A percentile compares a stretch with the other conserved stretches of the same genome.
Evolutionary conservation across 2,329 filamentous ascomycete genomes (phyloP).

Genomic region (Bipolaris gigantea): DNA sequence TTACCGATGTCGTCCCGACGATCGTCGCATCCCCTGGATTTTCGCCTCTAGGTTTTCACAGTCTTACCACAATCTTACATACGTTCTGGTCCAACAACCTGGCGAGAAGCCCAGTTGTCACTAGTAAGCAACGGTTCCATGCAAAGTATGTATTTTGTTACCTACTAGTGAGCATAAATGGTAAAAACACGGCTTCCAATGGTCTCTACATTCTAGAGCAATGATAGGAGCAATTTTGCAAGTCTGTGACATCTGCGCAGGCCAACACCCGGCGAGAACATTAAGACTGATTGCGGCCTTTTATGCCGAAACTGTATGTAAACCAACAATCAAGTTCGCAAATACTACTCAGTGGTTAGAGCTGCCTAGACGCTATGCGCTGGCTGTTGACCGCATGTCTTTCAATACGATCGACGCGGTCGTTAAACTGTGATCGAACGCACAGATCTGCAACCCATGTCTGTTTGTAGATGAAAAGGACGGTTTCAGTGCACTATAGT

Average conservation of each 20-base stretch:
- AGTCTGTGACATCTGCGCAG: neutral
- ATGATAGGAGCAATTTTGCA: neutral
- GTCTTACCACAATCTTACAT: neutral
- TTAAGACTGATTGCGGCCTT: neutral
- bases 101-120: neutral
- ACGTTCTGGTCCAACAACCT: neutral
- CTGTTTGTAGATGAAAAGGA: neutral
- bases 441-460: constrained; percentile 3
- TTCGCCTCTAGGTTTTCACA: neutral
- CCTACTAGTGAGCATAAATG: too few species aligned
- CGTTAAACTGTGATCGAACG: neutral
- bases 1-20: neutral
- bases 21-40: neutral
- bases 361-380: neutral
- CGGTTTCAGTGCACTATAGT: neutral
- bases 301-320: neutral
- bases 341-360: neutral
- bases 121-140: neutral
- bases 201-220: neutral
- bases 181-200: neutral
- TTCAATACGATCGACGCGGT: neutral
- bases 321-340: neutral
- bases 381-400: neutral
- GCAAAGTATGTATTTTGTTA: neutral
- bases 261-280: neutral